Evolutionary conservation across 768 basidiomycete genomes (phyloP).

Genomic region (Mycena pura): DNA sequence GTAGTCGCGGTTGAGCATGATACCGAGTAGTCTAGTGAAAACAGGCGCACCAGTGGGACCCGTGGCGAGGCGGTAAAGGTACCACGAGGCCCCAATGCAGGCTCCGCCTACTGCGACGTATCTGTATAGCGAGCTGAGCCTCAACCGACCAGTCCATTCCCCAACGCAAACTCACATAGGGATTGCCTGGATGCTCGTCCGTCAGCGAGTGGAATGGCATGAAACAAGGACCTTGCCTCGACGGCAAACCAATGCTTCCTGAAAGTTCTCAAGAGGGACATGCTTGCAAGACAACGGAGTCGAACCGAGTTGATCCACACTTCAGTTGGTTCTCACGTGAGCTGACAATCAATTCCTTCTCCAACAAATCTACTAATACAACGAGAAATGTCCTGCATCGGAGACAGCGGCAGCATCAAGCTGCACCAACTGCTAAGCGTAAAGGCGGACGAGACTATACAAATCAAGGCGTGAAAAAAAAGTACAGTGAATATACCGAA

Average conservation of each 20-base stretch:
- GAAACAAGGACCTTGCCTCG: constrained; percentile 54
- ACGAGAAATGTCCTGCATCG: constrained; percentile 27
- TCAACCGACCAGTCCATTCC: background rate
- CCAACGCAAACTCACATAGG: constrained; percentile 60
- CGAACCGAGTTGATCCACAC: background rate
- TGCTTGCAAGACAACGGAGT: constrained; percentile 19
- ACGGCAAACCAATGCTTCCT: constrained; percentile 78
- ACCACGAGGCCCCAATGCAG: constrained; percentile 60
- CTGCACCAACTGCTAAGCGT: constrained; percentile 25
- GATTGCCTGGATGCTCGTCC: constrained; percentile 45
- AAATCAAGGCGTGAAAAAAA: constrained; percentile 27
- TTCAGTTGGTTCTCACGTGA: no score
- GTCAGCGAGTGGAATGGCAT: constrained; percentile 8
- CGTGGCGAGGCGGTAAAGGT: constrained; percentile 67
- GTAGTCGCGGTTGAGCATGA: constrained; percentile 5
- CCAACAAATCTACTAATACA: constrained; percentile 40
- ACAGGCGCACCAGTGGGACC: constrained; percentile 57
- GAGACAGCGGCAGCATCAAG: constrained; percentile 40
- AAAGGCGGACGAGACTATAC: constrained; percentile 14
- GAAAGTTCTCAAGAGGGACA: constrained; percentile 34
- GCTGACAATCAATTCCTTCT: no score
- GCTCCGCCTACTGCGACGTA: constrained; percentile 61
- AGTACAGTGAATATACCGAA: constrained; percentile 18
- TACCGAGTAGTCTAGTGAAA: background rate
- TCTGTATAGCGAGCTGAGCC: constrained; percentile 31